Evolutionary conservation across 140 eudicot genomes (phyloP).

Genomic region (Erigeron philadelphicus): DNA sequence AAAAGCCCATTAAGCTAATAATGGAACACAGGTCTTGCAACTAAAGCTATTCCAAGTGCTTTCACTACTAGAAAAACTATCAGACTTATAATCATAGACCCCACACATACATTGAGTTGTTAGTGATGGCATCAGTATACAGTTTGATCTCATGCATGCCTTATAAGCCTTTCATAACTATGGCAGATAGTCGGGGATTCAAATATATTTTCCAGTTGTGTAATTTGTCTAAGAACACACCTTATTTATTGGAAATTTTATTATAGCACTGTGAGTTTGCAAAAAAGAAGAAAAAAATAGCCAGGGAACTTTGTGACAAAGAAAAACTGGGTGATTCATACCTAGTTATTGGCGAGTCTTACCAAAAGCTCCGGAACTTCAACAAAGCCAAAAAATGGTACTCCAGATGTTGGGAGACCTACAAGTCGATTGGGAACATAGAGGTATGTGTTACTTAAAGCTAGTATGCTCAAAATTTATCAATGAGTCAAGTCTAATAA

Average conservation of each 20-base stretch:
- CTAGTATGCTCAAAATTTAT: no score
- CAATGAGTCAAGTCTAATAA: no score
- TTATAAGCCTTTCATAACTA: background rate
- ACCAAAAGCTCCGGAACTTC: slow-evolving; percentile 73
- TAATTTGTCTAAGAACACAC: no score
- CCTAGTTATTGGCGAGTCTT: slow-evolving; percentile 76
- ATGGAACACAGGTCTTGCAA: no score
- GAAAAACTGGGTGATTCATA: slow-evolving; percentile 84
- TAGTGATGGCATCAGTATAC: no score
- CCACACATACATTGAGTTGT: no score
- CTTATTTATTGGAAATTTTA: background rate
- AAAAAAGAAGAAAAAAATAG: slow-evolving; percentile 73
- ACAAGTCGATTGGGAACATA: slow-evolving; percentile 63
- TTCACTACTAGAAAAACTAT: no score
- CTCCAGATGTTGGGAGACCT: slow-evolving; percentile 67
- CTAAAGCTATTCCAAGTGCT: no score
- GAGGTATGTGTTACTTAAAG: slow-evolving; percentile 52
- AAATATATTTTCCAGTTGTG: no score
- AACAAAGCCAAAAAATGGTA: slow-evolving; percentile 77
- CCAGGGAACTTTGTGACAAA: slow-evolving; percentile 73
- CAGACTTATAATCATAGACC: no score
- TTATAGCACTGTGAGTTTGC: slow-evolving; percentile 65
- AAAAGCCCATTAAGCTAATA: no score
- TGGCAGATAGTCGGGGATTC: no score
- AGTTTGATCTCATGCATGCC: background rate